Conservation (phyloP, 306 rosid genomes). For the Ormosia emarginata region DNA sequence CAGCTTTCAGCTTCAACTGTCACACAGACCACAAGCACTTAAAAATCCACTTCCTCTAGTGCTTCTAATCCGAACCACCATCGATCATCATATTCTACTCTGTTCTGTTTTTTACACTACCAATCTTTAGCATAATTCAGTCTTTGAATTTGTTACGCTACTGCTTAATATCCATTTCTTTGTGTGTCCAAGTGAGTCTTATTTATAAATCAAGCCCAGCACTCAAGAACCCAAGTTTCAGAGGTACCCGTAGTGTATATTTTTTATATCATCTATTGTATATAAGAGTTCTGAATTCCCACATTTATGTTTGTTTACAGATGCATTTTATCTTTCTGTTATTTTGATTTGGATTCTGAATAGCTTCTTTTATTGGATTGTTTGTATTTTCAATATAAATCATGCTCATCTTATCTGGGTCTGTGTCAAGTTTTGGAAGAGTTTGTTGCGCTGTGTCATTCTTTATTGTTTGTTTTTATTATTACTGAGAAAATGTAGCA, state of each 20-base stretch:
- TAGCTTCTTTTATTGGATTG: constrained; percentile 24
- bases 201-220: not conserved
- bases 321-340: constrained; percentile 3
- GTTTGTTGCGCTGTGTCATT: constrained; percentile 2
- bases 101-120: not conserved
- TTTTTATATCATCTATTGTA: not conserved
- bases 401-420: constrained; percentile 22
- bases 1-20: constrained; percentile 59
- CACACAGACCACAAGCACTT: constrained; percentile 27
- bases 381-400: constrained; percentile 17
- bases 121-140: constrained; percentile 34
- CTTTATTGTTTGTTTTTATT: constrained; percentile 2
- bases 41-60: constrained; percentile 26
- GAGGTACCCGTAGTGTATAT: constrained; percentile 26
- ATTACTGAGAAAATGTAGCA: constrained; percentile 4
- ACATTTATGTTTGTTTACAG: constrained; percentile 20
- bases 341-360: constrained; percentile 20
- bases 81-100: constrained; percentile 25
- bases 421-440: constrained; percentile 20
- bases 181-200: not conserved
- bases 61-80: constrained; percentile 50
- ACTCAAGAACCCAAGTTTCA: constrained; percentile 26
- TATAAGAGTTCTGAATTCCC: constrained; percentile 24
- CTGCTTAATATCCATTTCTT: not conserved
- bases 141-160: constrained; percentile 15